These are phyloP conservation scores for Psophocarpus tetragonolobus DNA, from an alignment of 306 rosid species.

Conservation along the genomic window DNA sequence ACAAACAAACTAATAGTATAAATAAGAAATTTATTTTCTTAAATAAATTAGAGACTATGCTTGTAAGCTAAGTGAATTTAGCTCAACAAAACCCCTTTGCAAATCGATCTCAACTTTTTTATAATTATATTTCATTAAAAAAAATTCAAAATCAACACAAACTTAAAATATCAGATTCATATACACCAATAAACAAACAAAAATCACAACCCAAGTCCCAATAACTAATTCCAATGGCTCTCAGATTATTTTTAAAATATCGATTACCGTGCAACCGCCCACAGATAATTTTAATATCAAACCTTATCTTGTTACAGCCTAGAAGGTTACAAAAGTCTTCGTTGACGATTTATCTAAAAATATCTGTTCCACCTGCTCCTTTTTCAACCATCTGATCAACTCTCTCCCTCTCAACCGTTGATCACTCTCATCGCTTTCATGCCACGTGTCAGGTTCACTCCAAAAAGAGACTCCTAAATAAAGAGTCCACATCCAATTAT, in stretches of 20 bases:
- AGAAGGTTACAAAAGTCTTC: background rate
- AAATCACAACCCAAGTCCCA: background rate
- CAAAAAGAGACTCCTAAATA: background rate
- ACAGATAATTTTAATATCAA: background rate
- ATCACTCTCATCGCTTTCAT: background rate
- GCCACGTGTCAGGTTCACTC: conserved; percentile 18
- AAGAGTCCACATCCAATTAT: too few species aligned
- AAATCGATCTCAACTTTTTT: too few species aligned
- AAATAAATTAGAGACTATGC: too few species aligned
- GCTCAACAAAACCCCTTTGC: too few species aligned
- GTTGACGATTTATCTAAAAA: conserved; percentile 16
- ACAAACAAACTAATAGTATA: too few species aligned
- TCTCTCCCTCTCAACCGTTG: background rate
- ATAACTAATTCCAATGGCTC: background rate
- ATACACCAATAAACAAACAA: background rate
- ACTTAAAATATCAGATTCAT: too few species aligned
- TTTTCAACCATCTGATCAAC: conserved; percentile 19
- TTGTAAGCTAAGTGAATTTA: too few species aligned
- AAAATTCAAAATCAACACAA: too few species aligned
- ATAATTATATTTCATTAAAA: too few species aligned
- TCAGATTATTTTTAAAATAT: background rate
- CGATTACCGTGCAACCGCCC: background rate
- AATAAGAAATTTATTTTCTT: too few species aligned
- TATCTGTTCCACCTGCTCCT: conserved; percentile 17
- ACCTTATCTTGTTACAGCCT: conserved; percentile 8